Conservation (phyloP, 257 asterid species). For the Handroanthus guayacan region DNA sequence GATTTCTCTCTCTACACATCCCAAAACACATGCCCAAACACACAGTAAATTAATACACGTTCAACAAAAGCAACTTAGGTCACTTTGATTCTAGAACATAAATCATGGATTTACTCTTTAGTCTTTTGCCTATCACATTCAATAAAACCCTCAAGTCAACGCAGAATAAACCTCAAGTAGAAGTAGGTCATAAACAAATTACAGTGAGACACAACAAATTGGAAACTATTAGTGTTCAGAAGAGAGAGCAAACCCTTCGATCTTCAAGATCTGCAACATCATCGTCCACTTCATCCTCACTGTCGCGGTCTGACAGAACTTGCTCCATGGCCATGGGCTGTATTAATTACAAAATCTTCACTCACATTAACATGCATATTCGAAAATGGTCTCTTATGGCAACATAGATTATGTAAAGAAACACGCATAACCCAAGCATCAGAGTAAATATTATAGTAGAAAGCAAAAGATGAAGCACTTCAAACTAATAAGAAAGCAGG, state of each 20-base stretch:
- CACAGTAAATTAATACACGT: slow-evolving; percentile 6
- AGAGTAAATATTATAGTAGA: not conserved
- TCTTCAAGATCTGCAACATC: slow-evolving; percentile 99
- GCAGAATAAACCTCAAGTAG: slow-evolving; percentile 32
- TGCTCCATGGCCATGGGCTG: slow-evolving; percentile 99
- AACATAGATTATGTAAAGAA: slow-evolving; percentile 9
- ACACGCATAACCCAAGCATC: slow-evolving; percentile 24
- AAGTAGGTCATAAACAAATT: slow-evolving; percentile 11
- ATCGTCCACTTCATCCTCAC: slow-evolving; percentile 99
- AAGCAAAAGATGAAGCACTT: not conserved
- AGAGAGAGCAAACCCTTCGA: slow-evolving; percentile 74
- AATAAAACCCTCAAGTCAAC: slow-evolving; percentile 31
- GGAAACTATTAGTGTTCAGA: slow-evolving; percentile 14
- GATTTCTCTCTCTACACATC: not conserved
- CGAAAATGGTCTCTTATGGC: slow-evolving; percentile 5
- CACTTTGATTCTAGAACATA: slow-evolving; percentile 11
- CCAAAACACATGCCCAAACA: not conserved
- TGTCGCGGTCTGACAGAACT: slow-evolving; percentile 92
- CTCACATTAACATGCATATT: slow-evolving; percentile 29
- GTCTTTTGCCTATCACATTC: slow-evolving; percentile 23
- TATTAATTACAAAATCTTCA: slow-evolving; percentile 28
- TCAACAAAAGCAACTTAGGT: slow-evolving; percentile 15
- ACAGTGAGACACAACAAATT: slow-evolving; percentile 28
- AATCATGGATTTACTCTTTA: slow-evolving; percentile 4
- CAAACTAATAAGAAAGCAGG: slow-evolving; percentile 27